These are phyloP conservation scores for Domatiomyces globalis DNA, from an alignment of 2,329 filamentous ascomycete species.

Conservation along the genomic window DNA sequence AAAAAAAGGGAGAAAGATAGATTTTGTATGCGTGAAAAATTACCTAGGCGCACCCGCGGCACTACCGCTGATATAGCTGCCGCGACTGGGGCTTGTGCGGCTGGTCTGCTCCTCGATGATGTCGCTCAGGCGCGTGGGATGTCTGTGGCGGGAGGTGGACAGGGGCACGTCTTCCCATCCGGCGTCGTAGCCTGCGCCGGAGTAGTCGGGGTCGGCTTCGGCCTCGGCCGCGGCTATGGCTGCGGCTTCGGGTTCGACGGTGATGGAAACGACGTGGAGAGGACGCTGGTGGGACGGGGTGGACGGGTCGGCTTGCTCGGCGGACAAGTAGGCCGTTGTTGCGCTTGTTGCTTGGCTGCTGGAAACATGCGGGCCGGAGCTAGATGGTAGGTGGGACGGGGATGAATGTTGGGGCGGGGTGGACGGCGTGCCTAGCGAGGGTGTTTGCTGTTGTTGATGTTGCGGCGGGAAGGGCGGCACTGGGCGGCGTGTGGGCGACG, in stretches of 20 bases:
- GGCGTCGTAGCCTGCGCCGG: conserved; percentile 50
- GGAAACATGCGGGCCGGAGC: conserved; percentile 7
- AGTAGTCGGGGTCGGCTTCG: conserved; percentile 41
- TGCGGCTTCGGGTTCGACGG: neutral
- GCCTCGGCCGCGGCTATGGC: neutral
- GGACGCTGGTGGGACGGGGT: neutral
- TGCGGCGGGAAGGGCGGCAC: conserved; percentile 23
- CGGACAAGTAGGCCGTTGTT: neutral
- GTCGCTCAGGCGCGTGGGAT: conserved; percentile 77
- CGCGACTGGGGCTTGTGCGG: conserved; percentile 50
- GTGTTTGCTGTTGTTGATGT: conserved; percentile 8
- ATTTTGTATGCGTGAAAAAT: neutral
- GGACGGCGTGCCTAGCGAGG: conserved; percentile 7
- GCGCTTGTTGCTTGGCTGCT: neutral
- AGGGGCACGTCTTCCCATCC: conserved; percentile 54
- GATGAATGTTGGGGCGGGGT: conserved; percentile 8
- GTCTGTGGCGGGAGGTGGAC: conserved; percentile 55
- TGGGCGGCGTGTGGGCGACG: conserved; percentile 25
- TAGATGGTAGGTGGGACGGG: conserved; percentile 6
- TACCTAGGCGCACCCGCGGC: conserved; percentile 1
- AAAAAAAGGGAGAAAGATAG: neutral
- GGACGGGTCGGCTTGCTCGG: neutral
- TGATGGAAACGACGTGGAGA: neutral
- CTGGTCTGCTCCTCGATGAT: conserved; percentile 65
- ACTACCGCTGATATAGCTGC: conserved; percentile 30